These are phyloP conservation scores for Talaromyces atroroseus DNA, from an alignment of 2,329 filamentous ascomycete genomes.

Conservation along the genomic window DNA sequence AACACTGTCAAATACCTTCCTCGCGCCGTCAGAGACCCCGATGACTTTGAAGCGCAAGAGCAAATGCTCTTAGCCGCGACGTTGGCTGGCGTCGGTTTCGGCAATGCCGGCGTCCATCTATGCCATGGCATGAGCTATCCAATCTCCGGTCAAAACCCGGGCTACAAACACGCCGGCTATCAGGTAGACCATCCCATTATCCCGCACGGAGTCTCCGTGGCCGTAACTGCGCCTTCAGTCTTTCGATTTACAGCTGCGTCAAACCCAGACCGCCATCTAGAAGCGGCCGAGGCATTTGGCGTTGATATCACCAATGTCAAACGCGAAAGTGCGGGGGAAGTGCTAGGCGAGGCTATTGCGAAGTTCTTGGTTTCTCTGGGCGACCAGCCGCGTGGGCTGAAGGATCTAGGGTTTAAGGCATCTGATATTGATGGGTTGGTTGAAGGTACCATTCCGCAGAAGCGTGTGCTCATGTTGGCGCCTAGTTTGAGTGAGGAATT, in stretches of 20 bases:
- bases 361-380: slow-evolving; percentile 78
- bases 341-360: slow-evolving; percentile 74
- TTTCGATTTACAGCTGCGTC: slow-evolving; percentile 89
- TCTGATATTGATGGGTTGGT: slow-evolving; percentile 77
- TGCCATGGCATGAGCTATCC: slow-evolving; percentile 95
- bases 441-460: slow-evolving; percentile 91
- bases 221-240: slow-evolving; percentile 85
- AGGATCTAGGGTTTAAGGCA: slow-evolving; percentile 70
- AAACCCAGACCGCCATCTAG: slow-evolving; percentile 86
- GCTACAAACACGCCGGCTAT: slow-evolving; percentile 87
- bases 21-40: slow-evolving; percentile 76
- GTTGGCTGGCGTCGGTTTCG: slow-evolving; percentile 90
- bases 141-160: slow-evolving; percentile 89
- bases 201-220: slow-evolving; percentile 91
- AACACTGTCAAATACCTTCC: slow-evolving; percentile 89
- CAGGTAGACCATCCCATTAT: slow-evolving; percentile 71
- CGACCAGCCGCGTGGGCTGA: slow-evolving; percentile 83
- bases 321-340: slow-evolving; percentile 80
- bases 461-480: slow-evolving; percentile 83
- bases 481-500: slow-evolving; percentile 70
- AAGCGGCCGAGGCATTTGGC: slow-evolving; percentile 84
- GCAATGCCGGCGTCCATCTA: slow-evolving; percentile 91
- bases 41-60: slow-evolving; percentile 85
- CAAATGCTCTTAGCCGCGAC: slow-evolving; percentile 96
- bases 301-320: slow-evolving; percentile 85